Base-by-base conservation (phyloP, 108 stramenopile genomes). In the Nitzschia sp. region DNA sequence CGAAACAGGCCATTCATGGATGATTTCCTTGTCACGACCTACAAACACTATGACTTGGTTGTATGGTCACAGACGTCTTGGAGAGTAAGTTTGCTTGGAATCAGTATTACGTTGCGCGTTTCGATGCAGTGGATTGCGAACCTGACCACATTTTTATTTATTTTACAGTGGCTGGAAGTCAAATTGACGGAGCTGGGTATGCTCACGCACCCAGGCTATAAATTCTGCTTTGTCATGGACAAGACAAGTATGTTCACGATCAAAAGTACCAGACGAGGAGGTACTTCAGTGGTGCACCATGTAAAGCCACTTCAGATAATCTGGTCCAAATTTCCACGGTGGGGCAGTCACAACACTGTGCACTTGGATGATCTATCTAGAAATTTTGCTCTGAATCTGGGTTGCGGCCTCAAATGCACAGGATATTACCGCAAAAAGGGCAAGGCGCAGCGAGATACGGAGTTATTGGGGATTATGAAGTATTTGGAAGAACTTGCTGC, bases 221-320 rank as follows among this genome's bases (percentile, higher is more conserved):
- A 76, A 50, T 87, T 97, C 58, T 91, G 89, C 62, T 97, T 97
- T 69, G 96, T 97, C 11, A 63, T 98, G 15, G 98, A 98, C 76
- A 97, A 97, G 71, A 96, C 98, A 11, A 82, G 78, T 44, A 98
- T 98, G 98, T 97, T 98, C 68, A 72, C 77, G 27, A 86, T 97
- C 17, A 90, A 75, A 1, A 81, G 79, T 35, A 92, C 87, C 5
- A 68, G 68, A 44, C 71, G 81, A 25, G 75, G 80, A 30, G 96
- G 96, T 22, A 64, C 75, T 47, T 75, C 73, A 17, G 66, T 81
- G 6, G 66, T 77, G 15, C 93, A 95, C 77, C 79, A 93, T 59
- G 97, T 98, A 29, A 98, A 98, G 58, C 96, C 98, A 2, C 69
- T 98, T 45, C 95, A 97, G 71, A 85, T 98, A n/a, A 98, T 98